phyloP scores from a whole-genome alignment of 1,284 basidiomycete genomes.

The Vanrija pseudolonga region DNA sequence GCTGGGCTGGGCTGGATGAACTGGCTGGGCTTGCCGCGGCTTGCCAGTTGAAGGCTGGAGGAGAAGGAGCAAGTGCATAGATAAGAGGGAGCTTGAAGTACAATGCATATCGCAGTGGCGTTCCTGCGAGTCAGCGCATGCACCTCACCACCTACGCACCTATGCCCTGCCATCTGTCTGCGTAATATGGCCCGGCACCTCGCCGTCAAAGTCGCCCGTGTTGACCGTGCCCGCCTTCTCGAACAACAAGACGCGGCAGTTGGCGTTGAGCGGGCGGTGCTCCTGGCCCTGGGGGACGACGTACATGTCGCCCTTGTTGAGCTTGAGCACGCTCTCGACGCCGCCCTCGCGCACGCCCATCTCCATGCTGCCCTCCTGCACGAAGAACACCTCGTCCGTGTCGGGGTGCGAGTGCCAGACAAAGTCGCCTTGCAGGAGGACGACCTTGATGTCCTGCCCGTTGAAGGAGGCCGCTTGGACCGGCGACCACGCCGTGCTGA shows the following conservation, averaged over 20 bases:
- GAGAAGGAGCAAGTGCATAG: too few relatives aligned
- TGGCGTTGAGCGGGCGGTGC: not conserved
- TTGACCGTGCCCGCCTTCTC: conserved; percentile 4
- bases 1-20: too few relatives aligned
- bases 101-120: too few relatives aligned
- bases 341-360: conserved; percentile 1
- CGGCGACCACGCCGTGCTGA: conserved; percentile 6
- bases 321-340: not conserved
- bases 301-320: conserved; percentile 2
- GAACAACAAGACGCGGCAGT: not conserved
- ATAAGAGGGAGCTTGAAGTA: too few relatives aligned
- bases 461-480: conserved; percentile 6
- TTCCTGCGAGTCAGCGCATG: too few relatives aligned
- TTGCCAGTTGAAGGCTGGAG: too few relatives aligned
- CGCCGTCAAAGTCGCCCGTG: conserved; percentile 1
- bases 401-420: conserved; percentile 13
- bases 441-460: conserved; percentile 9
- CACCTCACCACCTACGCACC: too few relatives aligned
- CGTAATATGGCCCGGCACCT: not conserved
- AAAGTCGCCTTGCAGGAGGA: conserved; percentile 7
- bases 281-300: conserved; percentile 1
- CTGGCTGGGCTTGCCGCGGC: too few relatives aligned
- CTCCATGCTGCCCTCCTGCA: not conserved
- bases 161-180: not conserved
- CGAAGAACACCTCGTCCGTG: conserved; percentile 12